These are phyloP conservation scores for Solanum pinnatisectum DNA, from an alignment of 257 asterid species.

Conservation along the genomic window DNA sequence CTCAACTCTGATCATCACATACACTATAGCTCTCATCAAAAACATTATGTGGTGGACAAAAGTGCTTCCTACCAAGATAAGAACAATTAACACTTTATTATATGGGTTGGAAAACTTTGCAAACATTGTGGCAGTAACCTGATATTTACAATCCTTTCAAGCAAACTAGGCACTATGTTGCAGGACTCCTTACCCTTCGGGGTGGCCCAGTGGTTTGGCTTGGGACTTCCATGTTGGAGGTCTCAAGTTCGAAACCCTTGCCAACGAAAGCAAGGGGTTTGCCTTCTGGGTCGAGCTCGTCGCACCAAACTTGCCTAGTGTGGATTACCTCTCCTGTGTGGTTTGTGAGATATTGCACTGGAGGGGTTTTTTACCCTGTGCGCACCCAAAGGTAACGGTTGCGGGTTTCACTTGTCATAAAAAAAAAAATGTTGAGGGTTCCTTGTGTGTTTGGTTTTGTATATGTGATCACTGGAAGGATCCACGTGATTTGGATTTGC, in stretches of 20 bases:
- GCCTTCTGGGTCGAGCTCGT: not conserved
- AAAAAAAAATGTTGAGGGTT: not conserved
- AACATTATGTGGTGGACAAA: not conserved
- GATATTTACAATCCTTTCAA: not conserved
- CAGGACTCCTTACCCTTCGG: not conserved
- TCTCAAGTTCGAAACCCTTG: not conserved
- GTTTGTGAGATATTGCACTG: too few relatives aligned
- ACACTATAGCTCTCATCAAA: not conserved
- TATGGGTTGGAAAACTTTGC: not conserved
- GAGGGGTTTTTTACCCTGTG: not conserved
- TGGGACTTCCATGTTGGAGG: not conserved
- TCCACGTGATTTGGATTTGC: not conserved
- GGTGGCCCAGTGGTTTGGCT: too few relatives aligned
- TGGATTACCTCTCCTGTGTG: too few relatives aligned
- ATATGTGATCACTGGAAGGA: not conserved
- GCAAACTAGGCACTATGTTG: not conserved
- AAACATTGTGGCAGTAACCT: not conserved
- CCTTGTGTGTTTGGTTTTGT: not conserved
- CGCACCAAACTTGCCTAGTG: not conserved
- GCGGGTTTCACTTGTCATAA: not conserved
- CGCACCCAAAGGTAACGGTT: not conserved
- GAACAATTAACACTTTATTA: not conserved
- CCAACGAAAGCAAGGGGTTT: not conserved
- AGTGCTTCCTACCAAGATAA: not conserved
- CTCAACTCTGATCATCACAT: not conserved